A percentile compares a stretch with the other conserved stretches of the same genome.
phyloP scores from a whole-genome alignment of 2,329 filamentous ascomycete species.

The Cryphonectria naterciae region DNA sequence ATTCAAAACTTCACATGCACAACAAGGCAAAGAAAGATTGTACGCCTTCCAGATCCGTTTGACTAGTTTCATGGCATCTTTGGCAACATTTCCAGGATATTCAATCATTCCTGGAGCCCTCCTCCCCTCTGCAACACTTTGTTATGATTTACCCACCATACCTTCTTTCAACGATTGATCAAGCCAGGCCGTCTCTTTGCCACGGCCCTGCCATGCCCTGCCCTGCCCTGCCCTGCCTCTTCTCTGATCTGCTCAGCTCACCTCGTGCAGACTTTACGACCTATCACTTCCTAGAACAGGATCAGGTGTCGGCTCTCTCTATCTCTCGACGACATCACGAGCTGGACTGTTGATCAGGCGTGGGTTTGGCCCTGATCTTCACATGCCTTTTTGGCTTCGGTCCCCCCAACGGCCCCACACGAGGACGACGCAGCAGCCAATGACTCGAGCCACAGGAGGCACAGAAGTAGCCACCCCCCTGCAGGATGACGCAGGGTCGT shows the following conservation, averaged over 20 bases:
- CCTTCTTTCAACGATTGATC: background rate
- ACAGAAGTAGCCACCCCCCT: background rate
- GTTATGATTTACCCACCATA: background rate
- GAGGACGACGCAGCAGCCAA: conserved; percentile 2
- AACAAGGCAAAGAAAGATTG: no score
- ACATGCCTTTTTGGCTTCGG: conserved; percentile 12
- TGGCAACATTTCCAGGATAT: no score
- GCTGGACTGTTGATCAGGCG: background rate
- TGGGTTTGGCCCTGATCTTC: conserved; percentile 24
- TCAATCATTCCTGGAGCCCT: background rate
- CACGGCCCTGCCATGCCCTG: background rate
- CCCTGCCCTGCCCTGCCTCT: background rate
- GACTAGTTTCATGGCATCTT: no score
- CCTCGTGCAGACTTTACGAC: background rate
- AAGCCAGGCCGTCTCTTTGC: background rate
- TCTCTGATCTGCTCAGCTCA: background rate
- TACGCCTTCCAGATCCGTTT: no score
- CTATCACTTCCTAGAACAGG: background rate
- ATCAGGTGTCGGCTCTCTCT: background rate
- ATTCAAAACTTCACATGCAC: background rate
- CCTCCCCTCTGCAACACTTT: background rate
- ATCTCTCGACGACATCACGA: background rate
- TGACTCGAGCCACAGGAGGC: background rate
- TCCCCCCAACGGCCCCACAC: background rate
- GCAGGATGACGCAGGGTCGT: conserved; percentile 5